Base-by-base conservation (phyloP, 805 yeast genomes). In the Hanseniaspora jakobsenii region DNA sequence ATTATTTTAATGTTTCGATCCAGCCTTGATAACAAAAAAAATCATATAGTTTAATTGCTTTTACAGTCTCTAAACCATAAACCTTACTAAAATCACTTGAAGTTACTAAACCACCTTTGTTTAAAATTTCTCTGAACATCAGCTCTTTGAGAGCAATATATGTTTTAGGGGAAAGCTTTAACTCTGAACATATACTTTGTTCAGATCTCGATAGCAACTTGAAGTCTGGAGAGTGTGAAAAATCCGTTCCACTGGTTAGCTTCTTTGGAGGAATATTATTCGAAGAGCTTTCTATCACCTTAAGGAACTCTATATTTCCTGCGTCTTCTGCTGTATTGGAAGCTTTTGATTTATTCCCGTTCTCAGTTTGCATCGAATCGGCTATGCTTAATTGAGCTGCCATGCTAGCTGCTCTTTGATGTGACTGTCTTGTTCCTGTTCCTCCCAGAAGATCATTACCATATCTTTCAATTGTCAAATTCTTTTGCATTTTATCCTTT, bases 21-120 rank as follows among this genome's bases (percentile, higher is more conserved):
- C 98, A 91, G 48, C 84, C 82, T 70, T 91, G 95, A 48, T 78
- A 76, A 49, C 81, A 83, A 61, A 91, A 91, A 57, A 91, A 91
- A 57, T 91, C 97, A 62, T 82, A 91, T 40, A 91, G 81, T 59
- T 80, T 77, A 21, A 83, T 78, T 2, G 94, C 84, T 60, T 89
- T 91, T 51, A 74, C 71, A 13, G 86, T 81, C 57, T 91, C 98
- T 44, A 91, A 77, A 55, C 84, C 81, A 49, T 84, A 65, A 47
- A 85, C 64, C 48, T 81, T 95, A 53, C 86, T 71, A n/a, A 94
- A 91, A 14, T 80, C 78, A 55, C 83, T 79, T 63, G 82, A 80
- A 64, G 83, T 83, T 55, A 91, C 60, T 6, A 71, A 63, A 4
- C 97, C 97, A 31, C 94, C 94, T 34, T 81, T 78, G 52, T 83